Evolutionary conservation across 2,329 filamentous ascomycete genomes (phyloP), one percentile per base, ranked within the genome.

Genomic region (Colletotrichum sp.): DNA sequence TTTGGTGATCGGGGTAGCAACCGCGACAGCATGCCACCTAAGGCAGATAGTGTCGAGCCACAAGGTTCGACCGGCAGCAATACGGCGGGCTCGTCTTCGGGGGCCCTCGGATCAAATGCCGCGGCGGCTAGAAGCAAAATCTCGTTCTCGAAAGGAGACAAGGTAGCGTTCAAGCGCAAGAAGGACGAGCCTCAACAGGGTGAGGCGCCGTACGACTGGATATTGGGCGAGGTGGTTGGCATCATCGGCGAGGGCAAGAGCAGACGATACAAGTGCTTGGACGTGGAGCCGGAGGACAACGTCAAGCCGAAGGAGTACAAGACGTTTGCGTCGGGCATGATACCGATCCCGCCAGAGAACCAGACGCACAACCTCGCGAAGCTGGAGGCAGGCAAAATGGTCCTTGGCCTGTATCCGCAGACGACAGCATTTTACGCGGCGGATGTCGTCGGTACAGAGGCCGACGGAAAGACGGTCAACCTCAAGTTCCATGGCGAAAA

Each of bases 401-500:
- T 96, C 11, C 87, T 96, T 73, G 95, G 95, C 0, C 87, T 95
- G 74, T 97, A 97, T 81, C 95, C 95, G 0, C 93, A 95, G 80
- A 96, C 95, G 1, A 96, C 95, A 2, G 96, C 94, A 0, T 96
- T 97, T 80, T 97, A 97, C 83, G 93, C 94, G 82, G 95, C 95
- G 2, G 94, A 96, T 79, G 95, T 96, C 11, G 94, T 95, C 85
- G 93, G 93, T 44, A 93, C 91, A 88, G 87, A 93, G 72, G 86
- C 86, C 52, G 83, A 88, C 77, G 81, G 88, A 55, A 90, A 89
- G 71, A 77, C 66, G 76, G 92, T 93, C 57, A 90, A 90, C 72
- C 87, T 96, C 78, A 92, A 95, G 78, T 96, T 96, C 80, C 95
- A 96, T 82, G 94, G 94, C 16, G 94, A 96, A 80, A 94, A 95